Evolutionary conservation across 2,329 filamentous ascomycete genomes (phyloP).

Genomic region (Cercospora sojina): DNA sequence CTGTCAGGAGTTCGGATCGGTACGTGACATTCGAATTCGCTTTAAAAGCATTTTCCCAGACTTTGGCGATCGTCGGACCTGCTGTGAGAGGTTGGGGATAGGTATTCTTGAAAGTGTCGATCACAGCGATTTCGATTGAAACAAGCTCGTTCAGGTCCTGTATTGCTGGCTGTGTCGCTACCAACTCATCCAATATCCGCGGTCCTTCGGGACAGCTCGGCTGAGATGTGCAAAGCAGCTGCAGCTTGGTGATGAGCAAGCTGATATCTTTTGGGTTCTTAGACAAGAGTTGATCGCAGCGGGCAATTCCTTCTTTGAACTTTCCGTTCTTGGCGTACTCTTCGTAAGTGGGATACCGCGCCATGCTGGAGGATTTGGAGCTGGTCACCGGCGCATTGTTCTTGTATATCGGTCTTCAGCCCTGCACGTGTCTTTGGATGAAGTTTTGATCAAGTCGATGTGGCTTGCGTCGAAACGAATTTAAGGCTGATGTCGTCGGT

Average conservation of each 20-base stretch:
- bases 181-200: conserved; percentile 30
- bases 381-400: background rate
- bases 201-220: conserved; percentile 17
- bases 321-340: conserved; percentile 34
- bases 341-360: conserved; percentile 37
- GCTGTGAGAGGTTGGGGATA: conserved; percentile 31
- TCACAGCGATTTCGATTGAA: conserved; percentile 34
- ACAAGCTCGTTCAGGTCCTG: conserved; percentile 32
- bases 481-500: background rate
- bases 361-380: conserved; percentile 27
- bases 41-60: conserved; percentile 38
- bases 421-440: background rate
- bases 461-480: background rate
- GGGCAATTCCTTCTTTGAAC: conserved; percentile 35
- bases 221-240: conserved; percentile 29
- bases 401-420: background rate
- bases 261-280: conserved; percentile 33
- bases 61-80: conserved; percentile 34
- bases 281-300: conserved; percentile 36
- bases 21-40: conserved; percentile 23
- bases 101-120: conserved; percentile 27
- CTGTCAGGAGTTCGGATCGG: conserved; percentile 31
- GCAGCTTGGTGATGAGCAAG: conserved; percentile 36
- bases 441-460: background rate
- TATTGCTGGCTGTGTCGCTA: conserved; percentile 28